Conservation (phyloP, 208 protist species). For the Trichomonas vaginalis region DNA sequence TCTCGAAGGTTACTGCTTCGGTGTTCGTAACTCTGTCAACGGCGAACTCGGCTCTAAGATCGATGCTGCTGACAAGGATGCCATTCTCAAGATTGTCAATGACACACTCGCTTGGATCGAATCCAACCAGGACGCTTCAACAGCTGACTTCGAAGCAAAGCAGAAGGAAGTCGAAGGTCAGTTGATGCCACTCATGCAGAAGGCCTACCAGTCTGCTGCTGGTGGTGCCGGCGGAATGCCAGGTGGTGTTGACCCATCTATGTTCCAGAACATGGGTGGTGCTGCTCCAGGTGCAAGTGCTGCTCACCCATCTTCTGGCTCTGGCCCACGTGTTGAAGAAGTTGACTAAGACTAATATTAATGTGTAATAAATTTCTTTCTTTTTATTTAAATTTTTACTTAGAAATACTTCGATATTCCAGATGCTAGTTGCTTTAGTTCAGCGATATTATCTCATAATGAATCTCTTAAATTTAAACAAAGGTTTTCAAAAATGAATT, state of each 20-base stretch:
- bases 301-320: constrained; percentile 29
- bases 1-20: constrained; percentile 36
- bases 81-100: constrained; percentile 24
- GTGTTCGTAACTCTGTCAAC: constrained; percentile 26
- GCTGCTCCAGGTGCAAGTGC: not conserved
- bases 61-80: constrained; percentile 22
- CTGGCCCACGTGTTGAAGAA: constrained; percentile 55
- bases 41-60: constrained; percentile 28
- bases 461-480: too few relatives aligned
- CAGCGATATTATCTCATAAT: too few relatives aligned
- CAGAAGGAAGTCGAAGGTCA: constrained; percentile 37
- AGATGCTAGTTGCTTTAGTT: too few relatives aligned
- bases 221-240: constrained; percentile 29
- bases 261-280: constrained; percentile 32
- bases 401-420: too few relatives aligned
- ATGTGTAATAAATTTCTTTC: not conserved
- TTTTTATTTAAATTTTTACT: not conserved
- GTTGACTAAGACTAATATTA: constrained; percentile 51
- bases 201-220: constrained; percentile 56
- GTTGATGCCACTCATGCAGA: constrained; percentile 66
- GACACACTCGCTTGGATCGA: constrained; percentile 38
- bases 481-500: too few relatives aligned
- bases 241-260: constrained; percentile 38
- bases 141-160: constrained; percentile 34
- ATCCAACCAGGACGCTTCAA: constrained; percentile 22